Percentiles rank a stretch among this genome's conserved stretches.
These are phyloP conservation scores for Aspergillus hortae DNA, from an alignment of 2,329 filamentous ascomycete genomes.

Conservation along the genomic window DNA sequence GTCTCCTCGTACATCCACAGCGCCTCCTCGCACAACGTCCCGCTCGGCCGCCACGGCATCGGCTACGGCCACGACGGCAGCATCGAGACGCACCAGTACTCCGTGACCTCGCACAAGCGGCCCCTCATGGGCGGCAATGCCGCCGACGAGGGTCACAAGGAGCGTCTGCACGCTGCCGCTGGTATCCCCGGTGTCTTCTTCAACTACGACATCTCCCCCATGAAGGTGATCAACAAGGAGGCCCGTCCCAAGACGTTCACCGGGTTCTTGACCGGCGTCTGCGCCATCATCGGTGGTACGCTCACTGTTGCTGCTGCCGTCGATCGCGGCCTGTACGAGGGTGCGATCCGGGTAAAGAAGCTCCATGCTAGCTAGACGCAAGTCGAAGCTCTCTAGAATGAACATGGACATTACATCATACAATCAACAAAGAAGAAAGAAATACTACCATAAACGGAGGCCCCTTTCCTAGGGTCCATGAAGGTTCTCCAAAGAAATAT, in stretches of 20 bases:
- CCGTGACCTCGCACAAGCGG: conserved; percentile 92
- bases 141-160: conserved; percentile 81
- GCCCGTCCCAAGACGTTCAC: conserved; percentile 83
- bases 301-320: conserved; percentile 92
- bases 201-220: conserved; percentile 97
- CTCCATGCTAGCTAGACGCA: conserved; percentile 54
- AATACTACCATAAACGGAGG: background rate
- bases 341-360: conserved; percentile 80
- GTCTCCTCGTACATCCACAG: conserved; percentile 37
- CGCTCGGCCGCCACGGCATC: conserved; percentile 66
- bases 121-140: conserved; percentile 82
- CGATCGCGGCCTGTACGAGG: conserved; percentile 89
- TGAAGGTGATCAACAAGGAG: conserved; percentile 99
- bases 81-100: conserved; percentile 97
- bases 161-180: conserved; percentile 81
- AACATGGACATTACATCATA: no score
- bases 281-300: conserved; percentile 90
- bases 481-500: background rate
- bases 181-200: conserved; percentile 98
- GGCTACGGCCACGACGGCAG: conserved; percentile 68
- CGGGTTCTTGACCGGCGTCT: conserved; percentile 89
- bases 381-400: no score
- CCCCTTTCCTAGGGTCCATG: background rate
- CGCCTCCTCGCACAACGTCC: conserved; percentile 48
- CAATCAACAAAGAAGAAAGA: background rate